Evolutionary conservation across 225 moss, liverwort and hornwort species (phyloP).

Genomic region (Pleurozium schreberi): DNA sequence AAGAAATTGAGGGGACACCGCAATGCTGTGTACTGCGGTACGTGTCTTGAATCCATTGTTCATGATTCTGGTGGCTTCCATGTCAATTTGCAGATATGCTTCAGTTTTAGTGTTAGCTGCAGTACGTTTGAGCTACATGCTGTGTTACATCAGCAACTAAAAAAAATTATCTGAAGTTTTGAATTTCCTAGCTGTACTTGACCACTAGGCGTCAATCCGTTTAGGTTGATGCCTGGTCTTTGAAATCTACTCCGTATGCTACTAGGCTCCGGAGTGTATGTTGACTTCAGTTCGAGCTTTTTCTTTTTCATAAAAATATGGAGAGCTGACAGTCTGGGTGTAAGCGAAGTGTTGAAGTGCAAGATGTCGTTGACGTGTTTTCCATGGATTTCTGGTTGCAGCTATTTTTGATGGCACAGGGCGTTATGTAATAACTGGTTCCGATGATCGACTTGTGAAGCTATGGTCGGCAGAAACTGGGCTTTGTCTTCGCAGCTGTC

Average conservation of each 20-base stretch:
- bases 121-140: background rate
- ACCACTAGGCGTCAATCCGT: background rate
- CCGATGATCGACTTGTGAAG: slow-evolving; percentile 97
- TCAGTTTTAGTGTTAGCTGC: background rate
- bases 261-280: background rate
- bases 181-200: background rate
- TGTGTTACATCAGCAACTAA: background rate
- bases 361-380: slow-evolving; percentile 1
- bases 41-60: background rate
- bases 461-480: slow-evolving; percentile 96
- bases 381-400: slow-evolving; percentile 16
- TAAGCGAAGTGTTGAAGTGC: background rate
- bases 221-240: background rate
- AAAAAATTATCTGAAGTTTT: background rate
- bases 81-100: background rate
- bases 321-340: background rate
- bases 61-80: background rate
- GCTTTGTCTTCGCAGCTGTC: slow-evolving; percentile 91
- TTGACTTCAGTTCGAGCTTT: background rate
- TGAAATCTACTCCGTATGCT: background rate
- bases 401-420: slow-evolving; percentile 97
- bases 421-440: slow-evolving; percentile 93
- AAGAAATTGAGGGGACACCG: slow-evolving; percentile 87
- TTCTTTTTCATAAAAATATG: background rate
- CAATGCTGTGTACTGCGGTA: slow-evolving; percentile 99